Percentiles rank a stretch among this genome's conserved stretches.
These are phyloP conservation scores for Lantana camara DNA, from an alignment of 257 asterid genomes.

Conservation along the genomic window DNA sequence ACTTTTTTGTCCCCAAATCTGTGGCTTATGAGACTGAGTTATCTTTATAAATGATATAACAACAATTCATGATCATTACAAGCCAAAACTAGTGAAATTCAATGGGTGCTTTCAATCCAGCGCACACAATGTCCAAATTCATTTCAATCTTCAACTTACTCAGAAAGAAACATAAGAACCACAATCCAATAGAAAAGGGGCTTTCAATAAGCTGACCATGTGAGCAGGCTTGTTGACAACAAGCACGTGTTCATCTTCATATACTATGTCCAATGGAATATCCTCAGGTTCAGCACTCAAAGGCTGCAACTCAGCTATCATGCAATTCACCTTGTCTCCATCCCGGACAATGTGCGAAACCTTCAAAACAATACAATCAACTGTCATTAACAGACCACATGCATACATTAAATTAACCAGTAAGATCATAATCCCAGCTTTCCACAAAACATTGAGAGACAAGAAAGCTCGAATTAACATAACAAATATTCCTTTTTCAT, in stretches of 20 bases:
- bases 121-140: neutral
- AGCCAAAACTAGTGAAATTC: constrained; percentile 2
- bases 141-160: constrained; percentile 2
- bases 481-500: constrained; percentile 4
- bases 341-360: constrained; percentile 72
- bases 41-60: neutral
- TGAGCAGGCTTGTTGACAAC: constrained; percentile 95
- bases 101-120: neutral
- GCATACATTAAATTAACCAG: constrained; percentile 13
- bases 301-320: constrained; percentile 80
- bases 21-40: neutral
- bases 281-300: constrained; percentile 91
- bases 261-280: constrained; percentile 80
- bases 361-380: constrained; percentile 47
- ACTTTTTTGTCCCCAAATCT: neutral
- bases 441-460: neutral
- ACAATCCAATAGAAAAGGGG: constrained; percentile 1
- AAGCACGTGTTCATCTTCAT: constrained; percentile 83
- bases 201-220: constrained; percentile 56
- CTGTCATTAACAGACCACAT: neutral
- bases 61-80: neutral
- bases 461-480: constrained; percentile 1
- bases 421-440: constrained; percentile 10
- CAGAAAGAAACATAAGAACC: neutral
- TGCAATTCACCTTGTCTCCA: constrained; percentile 83